Base-by-base conservation (phyloP, 2,329 filamentous ascomycete species). In the Phoma sp. region DNA sequence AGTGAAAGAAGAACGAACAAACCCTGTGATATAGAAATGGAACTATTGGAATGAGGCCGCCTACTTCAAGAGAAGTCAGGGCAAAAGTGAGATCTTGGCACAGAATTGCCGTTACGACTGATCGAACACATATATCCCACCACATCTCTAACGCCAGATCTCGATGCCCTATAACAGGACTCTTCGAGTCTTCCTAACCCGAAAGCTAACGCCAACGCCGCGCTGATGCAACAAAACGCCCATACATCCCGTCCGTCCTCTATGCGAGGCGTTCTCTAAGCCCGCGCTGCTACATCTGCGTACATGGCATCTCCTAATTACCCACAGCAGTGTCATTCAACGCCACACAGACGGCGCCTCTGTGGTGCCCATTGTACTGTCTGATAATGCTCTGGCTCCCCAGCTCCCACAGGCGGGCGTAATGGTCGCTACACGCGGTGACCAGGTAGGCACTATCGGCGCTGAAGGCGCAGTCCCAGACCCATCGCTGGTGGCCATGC, bases 401-500 rank as follows among this genome's bases (percentile, higher is more conserved):
- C 60, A 97, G 80, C 79, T 97, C 93, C 93, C 93, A 97, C 52
- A 97, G 78, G 14, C 93, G 83, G 2, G 93, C 93, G 71, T 96
- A 97, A 74, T 97, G 93, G 72, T 97, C 93, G 37, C 89, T 93
- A 72, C 91, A 96, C 4, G 93, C 92, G 0, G 93, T 97, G 10
- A 97, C 93, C 6, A 97, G 81, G 69, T 97, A 97, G 0, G 93
- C 93, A 30, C 89, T 93, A 73, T 97, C 93, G 24, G 93, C 93
- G 58, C 89, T 93, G 77, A 97, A 97, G 0, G 93, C 93, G 69
- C 93, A 97, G 74, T 97, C 93, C 93, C 93, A 97, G 1, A 97
- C 93, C 93, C 93, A 97, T 48, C 93, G 87, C 77, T 97, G 93
- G 76, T 97, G 93, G 49, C 90, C 91, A 22, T 89, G 89, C 1